These are phyloP conservation scores for Collybiopsis luxurians DNA, from an alignment of 768 basidiomycete genomes.

Conservation along the genomic window DNA sequence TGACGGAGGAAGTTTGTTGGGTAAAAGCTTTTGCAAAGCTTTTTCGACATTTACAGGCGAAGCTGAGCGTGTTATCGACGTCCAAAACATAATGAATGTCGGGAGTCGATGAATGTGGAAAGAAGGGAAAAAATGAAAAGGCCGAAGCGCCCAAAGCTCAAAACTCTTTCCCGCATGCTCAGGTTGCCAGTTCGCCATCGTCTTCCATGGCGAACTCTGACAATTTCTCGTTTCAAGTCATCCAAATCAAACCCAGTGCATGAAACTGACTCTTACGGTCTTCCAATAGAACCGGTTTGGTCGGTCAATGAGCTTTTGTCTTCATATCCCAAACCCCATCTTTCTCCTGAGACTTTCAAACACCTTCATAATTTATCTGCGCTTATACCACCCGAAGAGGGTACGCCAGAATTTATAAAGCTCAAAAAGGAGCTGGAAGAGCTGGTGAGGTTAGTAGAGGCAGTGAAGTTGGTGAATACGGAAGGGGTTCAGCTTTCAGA, in stretches of 20 bases:
- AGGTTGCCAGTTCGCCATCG: slow-evolving; percentile 14
- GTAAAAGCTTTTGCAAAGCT: slow-evolving; percentile 57
- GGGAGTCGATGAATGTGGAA: not conserved
- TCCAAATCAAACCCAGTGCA: slow-evolving; percentile 9
- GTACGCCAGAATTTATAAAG: slow-evolving; percentile 47
- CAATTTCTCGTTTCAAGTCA: slow-evolving; percentile 6
- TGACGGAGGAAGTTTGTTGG: slow-evolving; percentile 55
- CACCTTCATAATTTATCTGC: slow-evolving; percentile 74
- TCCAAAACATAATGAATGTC: slow-evolving; percentile 30
- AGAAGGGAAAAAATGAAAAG: slow-evolving; percentile 10
- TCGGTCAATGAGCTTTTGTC: slow-evolving; percentile 75
- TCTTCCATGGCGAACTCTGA: not conserved
- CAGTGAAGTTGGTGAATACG: slow-evolving; percentile 64
- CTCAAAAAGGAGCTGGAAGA: slow-evolving; percentile 65
- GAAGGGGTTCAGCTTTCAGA: slow-evolving; percentile 27
- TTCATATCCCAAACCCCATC: slow-evolving; percentile 68
- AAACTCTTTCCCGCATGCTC: slow-evolving; percentile 18
- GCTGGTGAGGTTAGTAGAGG: slow-evolving; percentile 75
- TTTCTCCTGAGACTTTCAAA: slow-evolving; percentile 54
- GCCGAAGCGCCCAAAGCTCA: slow-evolving; percentile 23
- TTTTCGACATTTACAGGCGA: slow-evolving; percentile 23
- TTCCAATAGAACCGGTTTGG: slow-evolving; percentile 73
- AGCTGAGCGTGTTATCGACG: slow-evolving; percentile 23
- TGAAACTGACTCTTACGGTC: slow-evolving; percentile 54
- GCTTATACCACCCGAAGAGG: slow-evolving; percentile 60